Conservation (phyloP, 257 asterid genomes). For the Cordia subcordata region DNA sequence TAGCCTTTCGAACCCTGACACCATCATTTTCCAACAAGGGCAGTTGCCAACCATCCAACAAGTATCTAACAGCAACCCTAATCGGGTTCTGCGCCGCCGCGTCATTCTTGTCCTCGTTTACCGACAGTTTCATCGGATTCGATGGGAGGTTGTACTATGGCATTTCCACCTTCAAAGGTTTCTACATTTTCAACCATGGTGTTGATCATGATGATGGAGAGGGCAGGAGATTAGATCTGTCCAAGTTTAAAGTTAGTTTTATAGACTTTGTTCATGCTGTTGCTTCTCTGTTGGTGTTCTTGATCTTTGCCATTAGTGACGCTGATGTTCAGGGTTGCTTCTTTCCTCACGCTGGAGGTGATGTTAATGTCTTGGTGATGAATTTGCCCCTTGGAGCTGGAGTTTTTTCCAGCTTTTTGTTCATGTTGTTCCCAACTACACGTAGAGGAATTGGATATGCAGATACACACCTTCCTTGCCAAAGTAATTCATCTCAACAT, state of each 20-base stretch:
- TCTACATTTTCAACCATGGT: conserved; percentile 32
- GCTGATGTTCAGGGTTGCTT: conserved; percentile 46
- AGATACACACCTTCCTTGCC: conserved; percentile 23
- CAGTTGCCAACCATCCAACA: conserved; percentile 35
- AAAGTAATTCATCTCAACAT: not conserved
- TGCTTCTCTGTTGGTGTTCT: conserved; percentile 44
- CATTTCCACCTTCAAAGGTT: conserved; percentile 48
- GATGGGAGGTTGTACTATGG: conserved; percentile 45
- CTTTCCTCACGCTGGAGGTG: conserved; percentile 28
- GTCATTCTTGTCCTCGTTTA: conserved; percentile 53
- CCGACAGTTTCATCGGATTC: conserved; percentile 39
- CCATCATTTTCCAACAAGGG: conserved; percentile 62
- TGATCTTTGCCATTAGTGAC: conserved; percentile 48
- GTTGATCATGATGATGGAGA: not conserved
- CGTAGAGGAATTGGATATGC: conserved; percentile 64
- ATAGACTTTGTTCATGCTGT: conserved; percentile 49
- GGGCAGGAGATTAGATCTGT: conserved; percentile 5
- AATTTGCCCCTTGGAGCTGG: conserved; percentile 59
- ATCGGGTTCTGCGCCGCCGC: conserved; percentile 29
- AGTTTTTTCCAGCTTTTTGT: conserved; percentile 47
- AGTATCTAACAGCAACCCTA: conserved; percentile 29
- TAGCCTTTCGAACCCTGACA: conserved; percentile 45
- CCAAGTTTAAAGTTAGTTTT: conserved; percentile 27
- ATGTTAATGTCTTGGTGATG: conserved; percentile 40
- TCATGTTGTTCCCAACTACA: conserved; percentile 49